Conservation (phyloP, 2,329 filamentous ascomycete species). For the Xylariaceae sp. region DNA sequence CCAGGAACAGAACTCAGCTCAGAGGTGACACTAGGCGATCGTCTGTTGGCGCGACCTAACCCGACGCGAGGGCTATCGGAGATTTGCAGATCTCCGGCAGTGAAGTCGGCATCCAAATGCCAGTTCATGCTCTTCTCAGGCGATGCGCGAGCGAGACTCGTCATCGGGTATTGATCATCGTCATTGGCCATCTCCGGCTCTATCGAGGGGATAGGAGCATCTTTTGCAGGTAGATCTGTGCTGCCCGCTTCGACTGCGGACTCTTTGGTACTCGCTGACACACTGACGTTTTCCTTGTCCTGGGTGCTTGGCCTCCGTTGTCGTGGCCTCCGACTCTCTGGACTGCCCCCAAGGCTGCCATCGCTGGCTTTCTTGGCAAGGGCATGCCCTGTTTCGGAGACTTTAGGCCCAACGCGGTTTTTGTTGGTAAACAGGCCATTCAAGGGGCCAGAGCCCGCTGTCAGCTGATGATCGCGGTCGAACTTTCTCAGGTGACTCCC, state of each 20-base stretch:
- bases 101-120: conserved; percentile 52
- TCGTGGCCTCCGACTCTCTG: conserved; percentile 15
- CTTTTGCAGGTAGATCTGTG: conserved; percentile 2
- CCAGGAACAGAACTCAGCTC: conserved; percentile 4
- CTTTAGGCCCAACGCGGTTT: conserved; percentile 24
- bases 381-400: conserved; percentile 28
- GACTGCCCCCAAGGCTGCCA: conserved; percentile 22
- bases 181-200: conserved; percentile 17
- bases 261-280: not conserved
- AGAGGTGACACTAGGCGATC: no score
- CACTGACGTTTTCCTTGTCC: conserved; percentile 6
- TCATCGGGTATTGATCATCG: conserved; percentile 15
- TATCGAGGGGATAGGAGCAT: conserved; percentile 18
- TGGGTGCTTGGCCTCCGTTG: conserved; percentile 9
- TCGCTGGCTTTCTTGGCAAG: conserved; percentile 29
- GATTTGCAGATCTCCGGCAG: conserved; percentile 45
- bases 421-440: conserved; percentile 28
- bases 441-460: conserved; percentile 14
- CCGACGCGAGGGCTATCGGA: conserved; percentile 49
- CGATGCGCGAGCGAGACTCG: conserved; percentile 19
- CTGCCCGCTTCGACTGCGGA: not conserved
- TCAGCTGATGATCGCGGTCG: conserved; percentile 22
- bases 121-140: conserved; percentile 48
- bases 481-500: conserved; percentile 22
- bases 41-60: conserved; percentile 27